These are phyloP conservation scores for Aspergillus ostianus DNA, from an alignment of 495 filamentous ascomycete species.

Conservation along the genomic window DNA sequence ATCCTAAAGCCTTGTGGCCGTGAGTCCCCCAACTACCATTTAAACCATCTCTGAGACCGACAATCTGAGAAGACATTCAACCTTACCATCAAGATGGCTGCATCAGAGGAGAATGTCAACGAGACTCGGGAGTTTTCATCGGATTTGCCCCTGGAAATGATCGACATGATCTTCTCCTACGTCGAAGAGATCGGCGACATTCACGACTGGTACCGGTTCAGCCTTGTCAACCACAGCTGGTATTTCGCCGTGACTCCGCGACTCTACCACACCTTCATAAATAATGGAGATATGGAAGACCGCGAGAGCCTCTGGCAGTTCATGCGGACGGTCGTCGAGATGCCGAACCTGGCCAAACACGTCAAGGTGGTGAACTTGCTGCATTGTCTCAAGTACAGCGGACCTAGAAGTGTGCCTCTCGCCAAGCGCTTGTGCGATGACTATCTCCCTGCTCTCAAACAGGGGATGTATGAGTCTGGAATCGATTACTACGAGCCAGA, in stretches of 20 bases:
- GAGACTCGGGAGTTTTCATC: too few species aligned
- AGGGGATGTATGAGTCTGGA: neutral
- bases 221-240: conserved; percentile 9
- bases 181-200: neutral
- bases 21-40: too few species aligned
- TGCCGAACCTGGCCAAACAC: neutral
- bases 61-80: too few species aligned
- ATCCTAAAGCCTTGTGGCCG: too few species aligned
- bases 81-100: too few species aligned
- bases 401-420: neutral
- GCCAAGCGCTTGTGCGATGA: neutral
- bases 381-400: conserved; percentile 6
- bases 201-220: neutral
- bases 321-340: conserved; percentile 3
- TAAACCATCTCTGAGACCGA: too few species aligned
- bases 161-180: conserved; percentile 7
- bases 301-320: conserved; percentile 6
- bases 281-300: conserved; percentile 2
- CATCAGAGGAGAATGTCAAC: neutral
- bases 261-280: conserved; percentile 2
- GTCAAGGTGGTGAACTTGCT: conserved; percentile 5
- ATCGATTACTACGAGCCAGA: neutral
- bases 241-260: neutral
- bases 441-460: neutral
- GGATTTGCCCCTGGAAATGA: conserved; percentile 1